These are phyloP conservation scores for Leccinum fuscescens DNA, from an alignment of 1,284 basidiomycete species.

Conservation along the genomic window DNA sequence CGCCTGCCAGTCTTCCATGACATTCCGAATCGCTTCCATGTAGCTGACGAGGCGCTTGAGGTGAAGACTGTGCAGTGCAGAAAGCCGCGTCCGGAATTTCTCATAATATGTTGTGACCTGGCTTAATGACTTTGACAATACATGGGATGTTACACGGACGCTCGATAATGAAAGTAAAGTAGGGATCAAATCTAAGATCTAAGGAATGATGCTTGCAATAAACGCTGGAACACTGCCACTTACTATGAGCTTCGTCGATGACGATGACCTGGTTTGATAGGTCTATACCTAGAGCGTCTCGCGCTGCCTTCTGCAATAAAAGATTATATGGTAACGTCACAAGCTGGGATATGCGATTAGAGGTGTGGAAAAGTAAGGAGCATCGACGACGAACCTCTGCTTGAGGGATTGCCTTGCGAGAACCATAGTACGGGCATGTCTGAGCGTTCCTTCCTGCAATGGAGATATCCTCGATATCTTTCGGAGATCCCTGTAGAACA, in stretches of 20 bases:
- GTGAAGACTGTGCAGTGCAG: constrained; percentile 73
- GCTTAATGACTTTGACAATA: constrained; percentile 63
- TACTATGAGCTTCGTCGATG: constrained; percentile 96
- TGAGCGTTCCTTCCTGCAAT: constrained; percentile 61
- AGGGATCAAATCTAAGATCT: constrained; percentile 84
- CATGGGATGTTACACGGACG: constrained; percentile 58
- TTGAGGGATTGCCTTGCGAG: constrained; percentile 82
- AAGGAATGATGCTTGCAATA: constrained; percentile 3
- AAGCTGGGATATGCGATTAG: constrained; percentile 48
- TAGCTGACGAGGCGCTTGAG: constrained; percentile 78
- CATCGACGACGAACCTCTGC: constrained; percentile 67
- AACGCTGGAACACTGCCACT: constrained; percentile 30
- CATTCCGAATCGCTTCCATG: constrained; percentile 64
- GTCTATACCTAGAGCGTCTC: constrained; percentile 86
- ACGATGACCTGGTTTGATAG: constrained; percentile 83
- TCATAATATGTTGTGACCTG: constrained; percentile 81
- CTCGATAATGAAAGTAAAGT: constrained; percentile 88
- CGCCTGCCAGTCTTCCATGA: constrained; percentile 49
- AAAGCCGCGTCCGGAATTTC: constrained; percentile 77
- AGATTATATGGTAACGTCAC: constrained; percentile 94
- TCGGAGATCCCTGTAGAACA: constrained; percentile 68
- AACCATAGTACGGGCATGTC: constrained; percentile 93
- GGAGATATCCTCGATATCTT: constrained; percentile 94
- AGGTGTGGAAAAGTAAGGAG: neutral
- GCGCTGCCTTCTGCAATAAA: constrained; percentile 79